phyloP scores from a whole-genome alignment of 2,329 filamentous ascomycete species.

The Ceratocystis colombiana region DNA sequence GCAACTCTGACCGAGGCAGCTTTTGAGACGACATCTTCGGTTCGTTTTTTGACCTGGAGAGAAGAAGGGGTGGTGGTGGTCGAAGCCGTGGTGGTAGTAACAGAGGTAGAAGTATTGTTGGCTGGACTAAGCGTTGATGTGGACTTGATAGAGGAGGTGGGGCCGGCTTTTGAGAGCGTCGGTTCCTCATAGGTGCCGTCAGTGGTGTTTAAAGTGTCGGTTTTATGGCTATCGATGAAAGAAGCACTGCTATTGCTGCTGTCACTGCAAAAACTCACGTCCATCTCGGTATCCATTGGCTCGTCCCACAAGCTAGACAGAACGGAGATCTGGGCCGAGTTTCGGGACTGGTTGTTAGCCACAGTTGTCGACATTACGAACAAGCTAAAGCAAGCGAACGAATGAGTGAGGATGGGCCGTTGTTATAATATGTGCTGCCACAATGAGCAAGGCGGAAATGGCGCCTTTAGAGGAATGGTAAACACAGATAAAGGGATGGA shows the following conservation, averaged over 20 bases:
- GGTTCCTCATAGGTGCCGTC: slow-evolving; percentile 14
- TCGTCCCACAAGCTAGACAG: slow-evolving; percentile 26
- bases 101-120: no score
- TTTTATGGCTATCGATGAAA: slow-evolving; percentile 14
- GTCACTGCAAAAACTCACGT: slow-evolving; percentile 8
- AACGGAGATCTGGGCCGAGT: slow-evolving; percentile 25
- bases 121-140: no score
- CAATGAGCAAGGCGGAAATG: neutral
- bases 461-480: slow-evolving; percentile 4
- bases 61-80: neutral
- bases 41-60: slow-evolving; percentile 10
- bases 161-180: slow-evolving; percentile 3
- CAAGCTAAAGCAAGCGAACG: no score
- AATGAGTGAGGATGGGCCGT: neutral
- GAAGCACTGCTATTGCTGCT: slow-evolving; percentile 8
- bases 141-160: neutral
- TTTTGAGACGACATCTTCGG: slow-evolving; percentile 2
- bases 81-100: no score
- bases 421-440: neutral
- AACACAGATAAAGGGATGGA: slow-evolving; percentile 14
- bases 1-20: slow-evolving; percentile 7
- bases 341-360: slow-evolving; percentile 17
- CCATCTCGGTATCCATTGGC: slow-evolving; percentile 13
- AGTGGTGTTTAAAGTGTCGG: slow-evolving; percentile 7
- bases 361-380: neutral